A percentile compares a stretch with the other conserved stretches of the same genome.
These are phyloP conservation scores for Trichophaea hybrida DNA, from an alignment of 2,329 filamentous ascomycete species.

Conservation along the genomic window DNA sequence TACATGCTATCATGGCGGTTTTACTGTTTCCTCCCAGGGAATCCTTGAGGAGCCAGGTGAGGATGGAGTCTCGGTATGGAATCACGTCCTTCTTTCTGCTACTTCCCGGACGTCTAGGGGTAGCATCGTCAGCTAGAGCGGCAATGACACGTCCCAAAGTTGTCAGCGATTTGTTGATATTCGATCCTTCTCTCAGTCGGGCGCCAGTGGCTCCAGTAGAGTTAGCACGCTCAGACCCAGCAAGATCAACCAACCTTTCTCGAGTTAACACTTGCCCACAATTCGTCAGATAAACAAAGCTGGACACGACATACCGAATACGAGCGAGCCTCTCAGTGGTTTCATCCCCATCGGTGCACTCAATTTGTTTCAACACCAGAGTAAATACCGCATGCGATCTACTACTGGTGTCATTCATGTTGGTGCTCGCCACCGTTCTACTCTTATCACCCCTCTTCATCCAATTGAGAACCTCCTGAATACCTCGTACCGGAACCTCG, in stretches of 20 bases:
- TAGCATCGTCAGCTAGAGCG: conserved; percentile 61
- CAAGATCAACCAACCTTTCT: conserved; percentile 67
- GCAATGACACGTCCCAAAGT: conserved; percentile 93
- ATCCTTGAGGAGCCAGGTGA: conserved; percentile 84
- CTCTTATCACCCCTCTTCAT: conserved; percentile 82
- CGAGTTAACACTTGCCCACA: not conserved
- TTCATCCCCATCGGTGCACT: conserved; percentile 89
- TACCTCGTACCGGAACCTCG: conserved; percentile 77
- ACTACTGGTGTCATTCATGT: conserved; percentile 98
- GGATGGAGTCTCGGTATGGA: conserved; percentile 79
- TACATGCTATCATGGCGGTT: conserved; percentile 98
- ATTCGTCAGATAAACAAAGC: not conserved
- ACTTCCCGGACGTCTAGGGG: conserved; percentile 42
- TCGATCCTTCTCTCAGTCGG: conserved; percentile 81
- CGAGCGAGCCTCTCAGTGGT: conserved; percentile 88
- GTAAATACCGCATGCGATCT: conserved; percentile 96
- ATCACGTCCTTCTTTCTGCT: conserved; percentile 59
- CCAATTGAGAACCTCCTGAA: conserved; percentile 71
- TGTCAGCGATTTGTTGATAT: conserved; percentile 97
- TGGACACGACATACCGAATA: conserved; percentile 41
- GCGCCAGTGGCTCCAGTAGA: conserved; percentile 87
- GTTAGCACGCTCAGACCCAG: conserved; percentile 87
- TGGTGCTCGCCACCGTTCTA: conserved; percentile 80
- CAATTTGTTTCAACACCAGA: conserved; percentile 94
- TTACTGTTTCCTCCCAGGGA: conserved; percentile 93